Evolutionary conservation across 2,329 filamentous ascomycete genomes (phyloP).

Genomic region (Samsoniella hepiali): DNA sequence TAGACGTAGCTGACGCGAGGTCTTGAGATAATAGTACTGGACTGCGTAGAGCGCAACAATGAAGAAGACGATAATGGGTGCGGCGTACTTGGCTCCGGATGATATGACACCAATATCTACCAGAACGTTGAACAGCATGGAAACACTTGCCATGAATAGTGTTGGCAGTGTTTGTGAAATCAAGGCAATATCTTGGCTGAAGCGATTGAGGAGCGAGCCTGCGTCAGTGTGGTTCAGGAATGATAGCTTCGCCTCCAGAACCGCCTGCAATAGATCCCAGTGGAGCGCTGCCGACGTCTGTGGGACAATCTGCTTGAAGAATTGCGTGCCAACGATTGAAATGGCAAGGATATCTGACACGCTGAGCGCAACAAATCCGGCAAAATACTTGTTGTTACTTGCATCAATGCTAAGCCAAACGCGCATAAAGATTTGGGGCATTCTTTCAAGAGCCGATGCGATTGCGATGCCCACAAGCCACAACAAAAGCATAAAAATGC

Average conservation of each 20-base stretch:
- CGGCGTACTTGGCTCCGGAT: conserved; percentile 29
- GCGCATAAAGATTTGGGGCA: conserved; percentile 14
- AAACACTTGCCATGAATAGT: conserved; percentile 23
- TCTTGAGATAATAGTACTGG: conserved; percentile 33
- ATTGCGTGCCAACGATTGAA: not conserved
- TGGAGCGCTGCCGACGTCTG: not conserved
- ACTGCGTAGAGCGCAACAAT: conserved; percentile 27
- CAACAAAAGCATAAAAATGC: not conserved
- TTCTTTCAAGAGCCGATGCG: not conserved
- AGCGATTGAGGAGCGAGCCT: conserved; percentile 21
- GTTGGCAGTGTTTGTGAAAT: conserved; percentile 27
- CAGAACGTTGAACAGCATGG: conserved; percentile 26
- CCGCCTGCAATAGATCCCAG: not conserved
- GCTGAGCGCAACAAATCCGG: not conserved
- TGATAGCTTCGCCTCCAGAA: conserved; percentile 16
- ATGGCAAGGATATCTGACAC: not conserved
- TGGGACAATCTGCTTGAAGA: conserved; percentile 5
- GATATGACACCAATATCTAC: conserved; percentile 24
- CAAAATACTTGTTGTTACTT: conserved; percentile 16
- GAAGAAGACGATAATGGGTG: conserved; percentile 28
- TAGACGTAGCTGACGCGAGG: conserved; percentile 35
- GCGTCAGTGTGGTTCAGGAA: conserved; percentile 21
- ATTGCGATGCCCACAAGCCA: not conserved
- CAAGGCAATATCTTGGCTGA: conserved; percentile 29
- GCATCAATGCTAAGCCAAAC: conserved; percentile 20